phyloP scores from a whole-genome alignment of 2,329 filamentous ascomycete genomes.

The Hortaea werneckii region DNA sequence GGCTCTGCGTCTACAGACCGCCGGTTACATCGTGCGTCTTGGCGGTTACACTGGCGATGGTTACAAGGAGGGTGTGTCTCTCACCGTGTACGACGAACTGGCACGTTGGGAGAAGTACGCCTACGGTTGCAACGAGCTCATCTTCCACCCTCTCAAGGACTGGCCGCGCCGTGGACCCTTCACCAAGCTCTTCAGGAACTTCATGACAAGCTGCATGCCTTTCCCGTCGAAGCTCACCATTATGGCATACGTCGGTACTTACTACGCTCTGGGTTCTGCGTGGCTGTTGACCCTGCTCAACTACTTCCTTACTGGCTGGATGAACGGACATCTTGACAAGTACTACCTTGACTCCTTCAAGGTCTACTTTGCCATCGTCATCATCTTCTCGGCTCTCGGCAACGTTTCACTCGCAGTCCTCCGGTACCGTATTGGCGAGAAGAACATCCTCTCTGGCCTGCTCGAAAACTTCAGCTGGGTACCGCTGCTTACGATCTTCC shows the following conservation, averaged over 20 bases:
- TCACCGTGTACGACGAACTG: constrained; percentile 76
- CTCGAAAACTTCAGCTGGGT: constrained; percentile 58
- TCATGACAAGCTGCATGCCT: constrained; percentile 63
- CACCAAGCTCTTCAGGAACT: constrained; percentile 65
- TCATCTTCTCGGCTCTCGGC: constrained; percentile 66
- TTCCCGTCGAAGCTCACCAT: constrained; percentile 68
- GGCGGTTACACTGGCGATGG: constrained; percentile 65
- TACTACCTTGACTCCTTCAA: constrained; percentile 73
- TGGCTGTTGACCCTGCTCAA: constrained; percentile 65
- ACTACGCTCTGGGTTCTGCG: constrained; percentile 67
- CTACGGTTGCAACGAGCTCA: constrained; percentile 71
- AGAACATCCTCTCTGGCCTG: constrained; percentile 45
- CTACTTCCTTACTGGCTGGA: constrained; percentile 69
- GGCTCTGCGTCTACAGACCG: constrained; percentile 64
- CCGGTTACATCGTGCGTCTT: constrained; percentile 62
- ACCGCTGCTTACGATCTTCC: constrained; percentile 30
- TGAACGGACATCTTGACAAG: constrained; percentile 66
- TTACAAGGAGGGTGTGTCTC: constrained; percentile 73
- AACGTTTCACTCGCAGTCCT: constrained; percentile 63
- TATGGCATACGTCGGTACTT: constrained; percentile 67
- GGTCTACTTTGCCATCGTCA: constrained; percentile 70
- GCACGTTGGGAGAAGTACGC: constrained; percentile 82
- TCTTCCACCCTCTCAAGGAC: constrained; percentile 66
- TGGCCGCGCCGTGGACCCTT: constrained; percentile 68
- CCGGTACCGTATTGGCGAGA: constrained; percentile 60